Base-by-base conservation (phyloP, 768 basidiomycete species). In the Pholiota molesta region DNA sequence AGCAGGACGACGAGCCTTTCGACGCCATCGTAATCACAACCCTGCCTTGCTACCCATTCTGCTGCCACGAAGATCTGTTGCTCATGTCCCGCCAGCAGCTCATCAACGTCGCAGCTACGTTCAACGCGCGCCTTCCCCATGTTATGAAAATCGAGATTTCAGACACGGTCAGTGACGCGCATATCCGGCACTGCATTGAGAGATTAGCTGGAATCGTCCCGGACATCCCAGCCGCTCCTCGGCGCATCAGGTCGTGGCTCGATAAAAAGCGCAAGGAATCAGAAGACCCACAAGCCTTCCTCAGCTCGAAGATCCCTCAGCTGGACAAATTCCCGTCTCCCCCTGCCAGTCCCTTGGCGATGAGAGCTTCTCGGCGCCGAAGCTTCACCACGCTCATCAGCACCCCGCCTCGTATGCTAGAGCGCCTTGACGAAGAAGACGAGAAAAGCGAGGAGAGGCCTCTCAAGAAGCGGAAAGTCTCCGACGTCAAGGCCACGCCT, bases 51-150 rank as follows among this genome's bases (percentile, higher is more conserved):
- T 75, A 82, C 10, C 89, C 89, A 0, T 92, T 91, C 74, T 88
- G 87, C 73, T 90, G 88, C 72, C 88, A 92, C 69, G 87, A 89
- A 62, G 89, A 92, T 65, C 79, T 91, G 44, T 67, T 90, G 57
- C 79, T 82, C 0, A 90, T 92, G 90, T 66, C 81, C 3, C 83
- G 83, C 44, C 49, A 71, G 1, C 77, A 83, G 61, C 83, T 92
- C 47, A 68, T 86, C 51, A 70, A 59, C 0, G 87, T 87, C 16
- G 89, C 87, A 5, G 64, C 67, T 16, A 65, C 75, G 9, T 78
- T 92, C 51, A 92, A 92, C 69, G 75, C 68, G 14, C 81, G 80
- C 39, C 77, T 91, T 1, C 89, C 90, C 2, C 68, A 59, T 47
- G 78, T 74, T 0, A 70, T 87, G 66, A 78, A 76, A 21, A 88